Conservation (phyloP, 129 eudicot species). For the Solidago caesia region DNA sequence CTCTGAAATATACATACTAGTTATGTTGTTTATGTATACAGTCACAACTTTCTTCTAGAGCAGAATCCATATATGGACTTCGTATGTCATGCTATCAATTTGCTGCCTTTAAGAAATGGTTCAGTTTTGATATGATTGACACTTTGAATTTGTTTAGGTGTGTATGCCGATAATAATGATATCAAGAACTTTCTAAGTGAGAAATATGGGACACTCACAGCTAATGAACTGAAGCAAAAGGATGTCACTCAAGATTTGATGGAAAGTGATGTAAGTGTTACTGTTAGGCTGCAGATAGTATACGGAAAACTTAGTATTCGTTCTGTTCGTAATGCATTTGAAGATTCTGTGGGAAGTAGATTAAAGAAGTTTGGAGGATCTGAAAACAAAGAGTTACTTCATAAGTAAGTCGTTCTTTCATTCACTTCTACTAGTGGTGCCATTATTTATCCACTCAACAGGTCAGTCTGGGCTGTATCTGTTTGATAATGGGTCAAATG, state of each 20-base stretch:
- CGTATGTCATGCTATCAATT: neutral
- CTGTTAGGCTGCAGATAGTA: constrained; percentile 93
- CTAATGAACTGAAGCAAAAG: constrained; percentile 53
- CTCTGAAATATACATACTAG: neutral
- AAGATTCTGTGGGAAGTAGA: constrained; percentile 88
- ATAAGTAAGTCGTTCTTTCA: constrained; percentile 45
- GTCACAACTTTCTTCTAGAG: neutral
- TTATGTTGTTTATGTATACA: neutral
- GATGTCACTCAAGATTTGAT: constrained; percentile 59
- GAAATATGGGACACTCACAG: constrained; percentile 61
- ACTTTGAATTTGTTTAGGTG: constrained; percentile 45
- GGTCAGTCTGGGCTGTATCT: no score
- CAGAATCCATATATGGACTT: neutral
- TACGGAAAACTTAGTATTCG: constrained; percentile 81
- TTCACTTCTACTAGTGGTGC: neutral
- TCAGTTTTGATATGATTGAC: neutral
- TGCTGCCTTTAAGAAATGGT: constrained; percentile 12
- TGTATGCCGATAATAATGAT: constrained; percentile 77
- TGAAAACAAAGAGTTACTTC: constrained; percentile 82
- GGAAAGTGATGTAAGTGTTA: constrained; percentile 73
- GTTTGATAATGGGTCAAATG: no score
- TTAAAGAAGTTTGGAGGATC: constrained; percentile 78
- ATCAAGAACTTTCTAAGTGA: constrained; percentile 57
- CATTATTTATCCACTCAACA: no score
- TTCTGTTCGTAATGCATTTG: constrained; percentile 90